These are phyloP conservation scores for Rhodomyrtus tomentosa DNA, from an alignment of 345 rosid species.

Conservation along the genomic window DNA sequence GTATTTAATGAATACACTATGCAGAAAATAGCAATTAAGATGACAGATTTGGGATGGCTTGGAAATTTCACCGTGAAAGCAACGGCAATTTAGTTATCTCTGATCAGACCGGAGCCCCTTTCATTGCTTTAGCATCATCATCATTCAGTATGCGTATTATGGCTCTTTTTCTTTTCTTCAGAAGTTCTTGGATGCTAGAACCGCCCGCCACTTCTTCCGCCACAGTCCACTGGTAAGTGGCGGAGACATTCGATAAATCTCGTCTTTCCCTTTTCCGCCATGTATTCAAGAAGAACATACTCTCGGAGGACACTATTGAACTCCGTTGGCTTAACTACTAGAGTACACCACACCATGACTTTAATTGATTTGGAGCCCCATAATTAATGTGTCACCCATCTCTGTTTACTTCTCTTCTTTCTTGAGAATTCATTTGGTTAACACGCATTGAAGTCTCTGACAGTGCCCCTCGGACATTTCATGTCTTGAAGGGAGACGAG, in stretches of 20 bases:
- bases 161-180: neutral
- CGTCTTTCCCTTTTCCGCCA: neutral
- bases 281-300: neutral
- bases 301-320: neutral
- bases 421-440: neutral
- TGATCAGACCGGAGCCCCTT: neutral
- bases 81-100: neutral
- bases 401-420: neutral
- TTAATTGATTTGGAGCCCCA: neutral
- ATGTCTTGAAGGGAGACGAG: neutral
- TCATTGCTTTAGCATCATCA: neutral
- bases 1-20: neutral
- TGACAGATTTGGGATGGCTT: neutral
- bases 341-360: neutral
- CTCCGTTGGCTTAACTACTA: neutral
- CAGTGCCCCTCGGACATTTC: neutral
- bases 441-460: neutral
- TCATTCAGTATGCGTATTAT: neutral
- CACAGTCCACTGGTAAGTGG: neutral
- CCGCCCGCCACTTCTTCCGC: neutral
- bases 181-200: neutral
- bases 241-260: neutral
- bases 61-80: neutral
- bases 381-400: neutral
- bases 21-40: neutral